Evolutionary conservation across 306 rosid genomes (phyloP), one percentile per base, ranked within the genome.

Genomic region (Pterocarpus macrocarpus): DNA sequence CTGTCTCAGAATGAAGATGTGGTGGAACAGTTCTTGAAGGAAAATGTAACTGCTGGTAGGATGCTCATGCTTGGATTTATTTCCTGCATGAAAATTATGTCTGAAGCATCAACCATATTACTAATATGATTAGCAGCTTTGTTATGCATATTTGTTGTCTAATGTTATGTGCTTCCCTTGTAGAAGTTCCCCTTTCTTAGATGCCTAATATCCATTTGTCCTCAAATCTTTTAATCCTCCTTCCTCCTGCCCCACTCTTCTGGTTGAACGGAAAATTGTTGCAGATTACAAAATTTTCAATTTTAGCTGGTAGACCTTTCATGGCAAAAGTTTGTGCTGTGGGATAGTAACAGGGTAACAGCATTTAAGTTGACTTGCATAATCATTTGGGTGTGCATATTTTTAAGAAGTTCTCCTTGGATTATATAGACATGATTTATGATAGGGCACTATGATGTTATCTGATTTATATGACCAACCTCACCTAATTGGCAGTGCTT

Each of bases 1-100:
- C 64, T 90, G 70, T 90, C 97, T 69, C 99, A 95, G 75, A 93
- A 95, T 70, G 97, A 95, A 87, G 92, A 91, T 57, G 92, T 95
- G 17, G 90, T 95, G 43, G 97, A 90, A 79, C 92, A 87, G 78
- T 95, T 95, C 83, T 92, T 93, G 78, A 90, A 86, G 87, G 91
- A 85, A 75, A 86, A 91, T 70, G 17, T 78, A 78, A 85, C 91
- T 34, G 97, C 98, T 2, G 94, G 99, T 91, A 86, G 50, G 83
- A 69, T 77, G 57, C 53, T 69, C 35, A 39, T 74, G 41, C 87
- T 82, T 49, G 34, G 34, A 73, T 28, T 50, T 58, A 17, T 64
- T 72, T 86, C 71, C 14, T 1, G 32, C 33, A 3, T 33, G 32
- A 55, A 15, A 66, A 52, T n/a, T 55, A 17, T 55, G 85, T 36